Percentiles rank a stretch among this genome's conserved stretches.
Conservation (phyloP, 1,139 yeast genomes). For the Trichomonascaceae sp. region DNA sequence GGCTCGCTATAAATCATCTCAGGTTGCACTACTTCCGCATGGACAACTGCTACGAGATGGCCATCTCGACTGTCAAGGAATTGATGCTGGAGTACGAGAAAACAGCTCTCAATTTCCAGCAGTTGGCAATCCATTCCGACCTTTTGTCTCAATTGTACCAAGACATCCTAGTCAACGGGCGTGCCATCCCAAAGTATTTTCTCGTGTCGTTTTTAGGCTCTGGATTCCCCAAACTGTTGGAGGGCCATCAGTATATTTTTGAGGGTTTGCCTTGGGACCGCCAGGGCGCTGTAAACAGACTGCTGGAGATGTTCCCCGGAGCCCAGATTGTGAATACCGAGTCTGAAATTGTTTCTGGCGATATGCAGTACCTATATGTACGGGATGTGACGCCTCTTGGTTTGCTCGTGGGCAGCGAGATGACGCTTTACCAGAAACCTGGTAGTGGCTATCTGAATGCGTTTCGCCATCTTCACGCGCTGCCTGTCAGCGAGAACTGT, state of each 20-base stretch:
- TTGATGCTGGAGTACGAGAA: slow-evolving; percentile 62
- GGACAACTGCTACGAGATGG: slow-evolving; percentile 67
- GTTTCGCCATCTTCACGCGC: slow-evolving; percentile 23
- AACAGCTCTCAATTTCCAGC: slow-evolving; percentile 62
- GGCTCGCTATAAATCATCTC: slow-evolving; percentile 56
- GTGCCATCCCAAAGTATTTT: slow-evolving; percentile 62
- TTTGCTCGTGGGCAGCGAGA: slow-evolving; percentile 7
- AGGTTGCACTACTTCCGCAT: slow-evolving; percentile 60
- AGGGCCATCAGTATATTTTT: slow-evolving; percentile 67
- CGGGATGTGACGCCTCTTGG: slow-evolving; percentile 51
- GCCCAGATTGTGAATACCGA: slow-evolving; percentile 61
- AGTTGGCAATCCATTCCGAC: slow-evolving; percentile 61
- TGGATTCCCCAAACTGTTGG: slow-evolving; percentile 68
- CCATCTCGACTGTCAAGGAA: slow-evolving; percentile 66
- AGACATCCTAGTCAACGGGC: slow-evolving; percentile 57
- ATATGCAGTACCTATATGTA: slow-evolving; percentile 66
- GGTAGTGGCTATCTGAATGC: slow-evolving; percentile 20
- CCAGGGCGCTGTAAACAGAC: slow-evolving; percentile 66
- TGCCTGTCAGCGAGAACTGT: slow-evolving; percentile 27
- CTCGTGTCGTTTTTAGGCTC: slow-evolving; percentile 71
- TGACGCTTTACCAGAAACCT: not conserved
- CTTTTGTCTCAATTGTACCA: slow-evolving; percentile 56
- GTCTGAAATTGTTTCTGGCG: slow-evolving; percentile 43
- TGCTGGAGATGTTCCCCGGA: slow-evolving; percentile 69
- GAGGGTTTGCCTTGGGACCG: slow-evolving; percentile 87